Base-by-base conservation (phyloP, 352 stramenopile genomes). In the Aphanomyces euteiches region DNA sequence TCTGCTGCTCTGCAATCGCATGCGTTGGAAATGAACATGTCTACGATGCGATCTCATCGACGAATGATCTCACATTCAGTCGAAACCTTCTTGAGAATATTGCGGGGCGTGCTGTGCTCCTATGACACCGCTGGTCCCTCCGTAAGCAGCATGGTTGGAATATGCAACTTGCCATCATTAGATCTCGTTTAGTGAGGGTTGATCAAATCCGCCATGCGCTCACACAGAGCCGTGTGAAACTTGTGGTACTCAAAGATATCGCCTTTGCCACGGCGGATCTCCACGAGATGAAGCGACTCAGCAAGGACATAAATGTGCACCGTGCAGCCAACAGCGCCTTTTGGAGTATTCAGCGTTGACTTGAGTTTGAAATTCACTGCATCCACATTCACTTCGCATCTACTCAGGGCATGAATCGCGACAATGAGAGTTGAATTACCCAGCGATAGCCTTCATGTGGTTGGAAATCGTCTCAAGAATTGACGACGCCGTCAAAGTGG, bases 181-280 rank as follows among this genome's bases (percentile, higher is more conserved):
- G n/a, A 58, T 58, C 7, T 19, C n/a, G 50, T 12, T 34, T 58
- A 58, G n/a, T 58, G 28, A 12, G 63, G 63, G 21, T 69, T 69
- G 65, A 93, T 95, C 65, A 95, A 74, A 72, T 93, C 86, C 75
- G 92, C 89, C 77, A 95, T 84, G 74, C 92, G 84, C 70, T 93
- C 85, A 74, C 89, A 93, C 71, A 95, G 77, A 77, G 92, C 85
- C 75, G 84, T 88, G 83, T 93, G 94, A 66, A 94, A 93, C 80
- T 94, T 93, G 84, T 93, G 82, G 78, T 94, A 96, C 78, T 93
- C 89, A 59, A 96, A 93, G 68, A 95, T 93, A 74, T 96, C 88
- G 47, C 89, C 89, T 79, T 96, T 96, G 63, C 86, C 89, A 71
- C 87, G 87, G 73, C 87, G 85, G 75, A 96, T 87, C 72, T 96